Conservation (phyloP, 345 rosid genomes). For the Citrus hindsii region DNA sequence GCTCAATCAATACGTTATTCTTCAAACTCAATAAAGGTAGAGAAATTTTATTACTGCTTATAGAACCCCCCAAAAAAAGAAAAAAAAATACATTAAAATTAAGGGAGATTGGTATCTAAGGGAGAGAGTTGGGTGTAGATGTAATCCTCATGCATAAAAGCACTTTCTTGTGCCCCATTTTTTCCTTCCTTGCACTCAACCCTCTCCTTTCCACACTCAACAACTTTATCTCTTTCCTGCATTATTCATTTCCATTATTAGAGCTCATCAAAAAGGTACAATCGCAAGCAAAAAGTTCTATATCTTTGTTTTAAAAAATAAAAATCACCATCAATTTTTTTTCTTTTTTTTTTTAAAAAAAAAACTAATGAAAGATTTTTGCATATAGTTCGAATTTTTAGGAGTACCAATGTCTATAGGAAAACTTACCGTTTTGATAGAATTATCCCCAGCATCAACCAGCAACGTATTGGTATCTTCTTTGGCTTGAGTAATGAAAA, state of each 20-base stretch:
- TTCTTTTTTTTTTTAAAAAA: too few species aligned
- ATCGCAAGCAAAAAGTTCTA: too few species aligned
- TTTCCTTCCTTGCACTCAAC: constrained; percentile 19
- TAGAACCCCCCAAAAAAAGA: too few species aligned
- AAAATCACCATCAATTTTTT: too few species aligned
- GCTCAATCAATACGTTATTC: not conserved
- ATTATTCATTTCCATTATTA: not conserved
- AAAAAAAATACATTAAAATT: too few species aligned
- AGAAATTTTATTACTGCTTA: not conserved
- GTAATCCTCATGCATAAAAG: constrained; percentile 19
- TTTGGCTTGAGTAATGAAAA: constrained; percentile 4
- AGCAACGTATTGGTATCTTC: not conserved
- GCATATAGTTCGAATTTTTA: too few species aligned
- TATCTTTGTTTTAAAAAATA: too few species aligned
- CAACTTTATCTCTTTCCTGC: not conserved
- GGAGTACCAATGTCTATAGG: not conserved
- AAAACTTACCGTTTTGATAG: constrained; percentile 7
- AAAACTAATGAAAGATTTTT: too few species aligned
- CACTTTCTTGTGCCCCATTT: constrained; percentile 11
- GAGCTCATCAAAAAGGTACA: too few species aligned
- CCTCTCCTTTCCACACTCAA: constrained; percentile 5
- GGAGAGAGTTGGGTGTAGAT: constrained; percentile 24
- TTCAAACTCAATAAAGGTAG: not conserved
- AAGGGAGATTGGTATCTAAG: not conserved
- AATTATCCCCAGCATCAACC: constrained; percentile 1